Evolutionary conservation across 768 basidiomycete species (phyloP), one percentile per base, ranked within the genome.

Genomic region (Termitomyces bulborhizus): DNA sequence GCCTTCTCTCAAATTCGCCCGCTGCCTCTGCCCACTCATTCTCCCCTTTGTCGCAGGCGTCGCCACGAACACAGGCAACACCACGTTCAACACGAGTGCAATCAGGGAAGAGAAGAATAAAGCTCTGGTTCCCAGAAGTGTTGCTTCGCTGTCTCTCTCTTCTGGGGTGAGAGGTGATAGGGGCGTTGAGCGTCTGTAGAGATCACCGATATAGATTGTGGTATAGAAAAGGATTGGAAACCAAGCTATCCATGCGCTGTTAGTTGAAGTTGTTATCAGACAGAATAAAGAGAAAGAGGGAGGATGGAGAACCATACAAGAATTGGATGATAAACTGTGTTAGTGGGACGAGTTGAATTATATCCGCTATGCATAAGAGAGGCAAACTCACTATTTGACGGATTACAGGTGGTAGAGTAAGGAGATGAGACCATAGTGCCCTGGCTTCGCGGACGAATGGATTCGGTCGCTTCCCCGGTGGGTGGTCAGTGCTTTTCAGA

Each of bases 161-260:
- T 58, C 66, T 6, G 61, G 56, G 2, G 63, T 55, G 11, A 71
- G 57, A 2, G 60, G 27, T 15, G 62, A 51, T 21, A 58, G 55
- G 18, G 71, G 66, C 1, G 72, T 76, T 8, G 75, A 61, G 3
- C 71, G 75, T 57, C 84, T 88, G 75, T 97, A 84, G 11, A 96
- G 77, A 62, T 96, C 95, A 11, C 90, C 90, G 52, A 97, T 79
- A 70, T 93, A 98, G 26, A 91, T 74, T 1, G 89, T 88, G 3
- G 85, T 87, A 73, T 93, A 95, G 70, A 95, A 94, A 1, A 96
- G 76, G 26, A 93, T 72, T 0, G 95, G 94, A 64, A 96, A 97
- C 96, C 96, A 98, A 7, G 83, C 89, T 56, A 94, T 76, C 85
- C 85, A 95, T 12, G 84, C 80, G 57, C 90, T 92, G 54, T 11